Base-by-base conservation (phyloP, 139 green algal species). In the Micractinium sp. region DNA sequence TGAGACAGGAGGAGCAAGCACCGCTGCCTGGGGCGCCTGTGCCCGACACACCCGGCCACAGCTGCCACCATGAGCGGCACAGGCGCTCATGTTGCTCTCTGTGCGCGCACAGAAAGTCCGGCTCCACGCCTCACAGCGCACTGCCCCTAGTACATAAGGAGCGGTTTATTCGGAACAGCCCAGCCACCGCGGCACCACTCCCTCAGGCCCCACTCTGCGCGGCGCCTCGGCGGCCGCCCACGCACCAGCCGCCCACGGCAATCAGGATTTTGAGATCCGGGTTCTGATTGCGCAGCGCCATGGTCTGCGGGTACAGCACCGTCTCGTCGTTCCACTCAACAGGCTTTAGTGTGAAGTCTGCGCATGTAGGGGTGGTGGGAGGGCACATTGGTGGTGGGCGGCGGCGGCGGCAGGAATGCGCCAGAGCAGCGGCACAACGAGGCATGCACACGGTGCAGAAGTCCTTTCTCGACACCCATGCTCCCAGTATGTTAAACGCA, bases 291-390 rank as follows among this genome's bases (percentile, higher is more conserved):
- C 86, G 86, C 63, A 90, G 61, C 35, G 87, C 78, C 38, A 87
- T 76, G 19, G 79, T 81, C 27, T 90, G n/a, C 12, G 56, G 27
- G 36, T 90, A 90, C 38, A 87, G 87, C 16, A 35, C 3, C 27
- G 47, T 36, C 20, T 74, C 76, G 27, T 90, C 87, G 18, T 90
- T 90, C 76, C 81, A 90, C 60, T 90, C 87, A 18, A 90, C 36
- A 22, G 76, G 75, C 60, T 90, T 90, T 14, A 85, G 35, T 2
- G 87, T 76, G 53, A 88, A 87, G 35, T 90, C 87, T 90, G 78
- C 76, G 67, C 9, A 19, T 63, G 9, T 63, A 23, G 39, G 36
- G 36, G 35, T 19, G 35, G 20, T 15, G 12, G 35, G 35, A 3
- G 4, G 3, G 35, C 18, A 19, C 4, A 1, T 81, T 2, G 33